Base-by-base conservation (phyloP, 208 protist species). In the Trypanosomatidae sp. region DNA sequence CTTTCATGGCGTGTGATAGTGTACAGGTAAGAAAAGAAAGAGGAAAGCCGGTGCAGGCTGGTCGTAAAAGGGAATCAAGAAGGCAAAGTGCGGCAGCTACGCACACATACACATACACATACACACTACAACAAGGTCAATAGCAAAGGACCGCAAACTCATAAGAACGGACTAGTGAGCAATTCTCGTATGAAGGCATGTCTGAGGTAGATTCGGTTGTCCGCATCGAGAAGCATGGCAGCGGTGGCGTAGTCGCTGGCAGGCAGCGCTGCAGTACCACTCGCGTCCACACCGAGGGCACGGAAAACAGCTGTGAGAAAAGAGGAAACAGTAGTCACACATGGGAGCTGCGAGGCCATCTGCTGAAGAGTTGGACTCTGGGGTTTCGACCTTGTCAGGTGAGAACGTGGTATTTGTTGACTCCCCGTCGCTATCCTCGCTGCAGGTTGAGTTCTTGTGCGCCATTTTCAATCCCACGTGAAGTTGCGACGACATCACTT, bases 221-320 rank as follows among this genome's bases (percentile, higher is more conserved):
- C 68, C 47, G 71, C 88, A 93, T n/a, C 85, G 71, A 19, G 80
- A 47, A 7, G 65, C 70, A 68, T 93, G 88, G 7, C 74, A 56
- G 66, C 78, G 62, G 13, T 56, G n/a, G 36, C 89, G 84, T n/a
- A 94, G 69, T 15, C 79, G 73, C 55, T 83, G 77, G 58, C 89
- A 94, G 25, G 59, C 71, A 41, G 70, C 79, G 53, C 89, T 91
- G 69, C 89, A 94, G 70, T 94, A 94, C 86, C 86, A 94, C 81
- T 94, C 89, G 9, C 78, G 77, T 3, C 80, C 71, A 60, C 89
- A 94, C 0, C 25, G 58, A 17, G 81, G 75, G 49, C 89, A 94
- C 12, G 80, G 60, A 55, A 82, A 82, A 69, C 85, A 94, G 7
- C 58, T 53, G 8, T 41, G 12, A 1, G 74, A 72, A 22, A 85